phyloP scores from a whole-genome alignment of 1,284 basidiomycete species.

The Tilletia caries region DNA sequence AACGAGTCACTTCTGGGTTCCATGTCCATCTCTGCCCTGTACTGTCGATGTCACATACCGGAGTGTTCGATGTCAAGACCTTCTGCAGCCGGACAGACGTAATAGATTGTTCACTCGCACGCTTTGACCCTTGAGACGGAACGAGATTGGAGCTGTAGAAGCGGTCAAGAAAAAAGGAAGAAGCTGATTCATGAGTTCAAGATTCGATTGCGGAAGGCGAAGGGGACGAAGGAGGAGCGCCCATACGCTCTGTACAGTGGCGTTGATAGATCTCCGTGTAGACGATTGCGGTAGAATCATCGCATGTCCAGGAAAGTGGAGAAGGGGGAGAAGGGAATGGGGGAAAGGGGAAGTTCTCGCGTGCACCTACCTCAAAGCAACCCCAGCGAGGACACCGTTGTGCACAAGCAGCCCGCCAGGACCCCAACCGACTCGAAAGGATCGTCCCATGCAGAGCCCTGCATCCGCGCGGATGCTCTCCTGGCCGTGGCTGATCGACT shows the following conservation, averaged over 20 bases:
- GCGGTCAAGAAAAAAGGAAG: background rate
- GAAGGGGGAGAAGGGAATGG: background rate
- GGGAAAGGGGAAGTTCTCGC: background rate
- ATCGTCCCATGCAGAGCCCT: constrained; percentile 77
- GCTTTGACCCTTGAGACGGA: background rate
- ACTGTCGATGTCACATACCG: background rate
- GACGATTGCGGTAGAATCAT: background rate
- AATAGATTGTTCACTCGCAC: no score
- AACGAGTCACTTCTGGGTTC: background rate
- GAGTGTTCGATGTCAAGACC: background rate
- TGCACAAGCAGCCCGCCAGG: constrained; percentile 74
- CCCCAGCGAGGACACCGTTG: constrained; percentile 60
- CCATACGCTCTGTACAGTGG: no score
- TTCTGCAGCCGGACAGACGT: background rate
- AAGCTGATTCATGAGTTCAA: background rate
- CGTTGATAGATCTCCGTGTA: no score
- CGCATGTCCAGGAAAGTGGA: background rate
- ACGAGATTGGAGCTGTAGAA: background rate
- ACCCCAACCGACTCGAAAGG: constrained; percentile 88
- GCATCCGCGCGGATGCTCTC: constrained; percentile 74
- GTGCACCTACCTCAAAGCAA: constrained; percentile 12
- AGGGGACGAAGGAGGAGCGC: background rate
- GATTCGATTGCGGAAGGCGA: background rate
- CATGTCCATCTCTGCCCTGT: background rate
- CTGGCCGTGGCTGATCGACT: constrained; percentile 63